Conservation (phyloP, 2,329 filamentous ascomycete species). For the Aspergillus intermedius region DNA sequence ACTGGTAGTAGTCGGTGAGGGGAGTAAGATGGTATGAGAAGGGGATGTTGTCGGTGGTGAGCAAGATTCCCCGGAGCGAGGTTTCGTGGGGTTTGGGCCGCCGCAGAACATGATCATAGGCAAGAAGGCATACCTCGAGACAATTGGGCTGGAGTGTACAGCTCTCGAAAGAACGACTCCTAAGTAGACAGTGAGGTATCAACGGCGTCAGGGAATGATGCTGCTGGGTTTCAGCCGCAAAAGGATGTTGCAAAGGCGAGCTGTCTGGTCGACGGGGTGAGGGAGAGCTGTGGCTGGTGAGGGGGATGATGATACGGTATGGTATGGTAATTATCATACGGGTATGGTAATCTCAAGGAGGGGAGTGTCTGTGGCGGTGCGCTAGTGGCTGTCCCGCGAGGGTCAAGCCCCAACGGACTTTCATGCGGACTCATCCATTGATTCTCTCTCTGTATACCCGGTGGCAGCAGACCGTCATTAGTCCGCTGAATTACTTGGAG, state of each 20-base stretch:
- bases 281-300: slow-evolving; percentile 23
- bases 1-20: slow-evolving; percentile 4
- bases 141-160: slow-evolving; percentile 14
- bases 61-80: slow-evolving; percentile 23
- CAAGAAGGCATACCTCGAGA: slow-evolving; percentile 20
- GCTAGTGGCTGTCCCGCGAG: slow-evolving; percentile 17
- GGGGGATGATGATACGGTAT: not conserved
- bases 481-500: not conserved
- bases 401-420: slow-evolving; percentile 16
- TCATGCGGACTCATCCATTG: not conserved
- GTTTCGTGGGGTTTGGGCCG: slow-evolving; percentile 35
- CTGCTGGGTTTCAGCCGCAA: not conserved
- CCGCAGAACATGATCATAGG: slow-evolving; percentile 21
- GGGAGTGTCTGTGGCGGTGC: slow-evolving; percentile 27
- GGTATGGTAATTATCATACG: slow-evolving; percentile 8
- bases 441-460: not conserved
- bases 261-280: not conserved
- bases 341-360: slow-evolving; percentile 17
- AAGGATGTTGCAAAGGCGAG: slow-evolving; percentile 3
- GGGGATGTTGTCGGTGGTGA: slow-evolving; percentile 13
- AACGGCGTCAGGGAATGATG: not conserved
- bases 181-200: not conserved
- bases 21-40: slow-evolving; percentile 18
- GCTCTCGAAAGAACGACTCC: slow-evolving; percentile 1
- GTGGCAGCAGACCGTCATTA: not conserved